Conservation (phyloP, 257 asterid genomes). For the Primulina tabacum region DNA sequence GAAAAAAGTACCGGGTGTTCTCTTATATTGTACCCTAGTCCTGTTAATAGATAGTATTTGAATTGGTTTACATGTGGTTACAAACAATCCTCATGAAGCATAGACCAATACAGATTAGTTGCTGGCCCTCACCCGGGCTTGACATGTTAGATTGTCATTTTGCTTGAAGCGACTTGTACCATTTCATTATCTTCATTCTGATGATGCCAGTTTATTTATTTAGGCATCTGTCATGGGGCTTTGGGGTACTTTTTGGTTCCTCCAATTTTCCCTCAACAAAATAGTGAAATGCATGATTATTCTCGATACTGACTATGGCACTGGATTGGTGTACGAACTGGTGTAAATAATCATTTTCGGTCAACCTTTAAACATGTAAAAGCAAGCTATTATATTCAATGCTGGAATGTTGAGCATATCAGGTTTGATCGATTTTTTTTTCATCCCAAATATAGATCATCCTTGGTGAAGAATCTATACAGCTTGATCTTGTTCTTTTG, state of each 20-base stretch:
- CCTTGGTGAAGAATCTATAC: not conserved
- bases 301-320: not conserved
- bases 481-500: not conserved
- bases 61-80: not conserved
- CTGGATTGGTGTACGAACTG: not conserved
- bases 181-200: not conserved
- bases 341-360: not conserved
- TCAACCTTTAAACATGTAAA: not conserved
- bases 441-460: not conserved
- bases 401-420: not conserved
- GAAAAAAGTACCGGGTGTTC: not conserved
- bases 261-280: not conserved
- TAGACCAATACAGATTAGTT: not conserved
- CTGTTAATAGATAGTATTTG: not conserved
- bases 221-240: not conserved
- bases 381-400: not conserved
- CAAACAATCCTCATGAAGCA: not conserved
- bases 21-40: not conserved
- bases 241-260: not conserved
- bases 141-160: not conserved
- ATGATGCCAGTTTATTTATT: not conserved
- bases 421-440: not conserved
- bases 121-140: not conserved
- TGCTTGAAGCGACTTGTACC: not conserved
- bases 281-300: not conserved